These are phyloP conservation scores for Lodderomyces theae DNA, from an alignment of 1,139 yeast genomes.

Conservation along the genomic window DNA sequence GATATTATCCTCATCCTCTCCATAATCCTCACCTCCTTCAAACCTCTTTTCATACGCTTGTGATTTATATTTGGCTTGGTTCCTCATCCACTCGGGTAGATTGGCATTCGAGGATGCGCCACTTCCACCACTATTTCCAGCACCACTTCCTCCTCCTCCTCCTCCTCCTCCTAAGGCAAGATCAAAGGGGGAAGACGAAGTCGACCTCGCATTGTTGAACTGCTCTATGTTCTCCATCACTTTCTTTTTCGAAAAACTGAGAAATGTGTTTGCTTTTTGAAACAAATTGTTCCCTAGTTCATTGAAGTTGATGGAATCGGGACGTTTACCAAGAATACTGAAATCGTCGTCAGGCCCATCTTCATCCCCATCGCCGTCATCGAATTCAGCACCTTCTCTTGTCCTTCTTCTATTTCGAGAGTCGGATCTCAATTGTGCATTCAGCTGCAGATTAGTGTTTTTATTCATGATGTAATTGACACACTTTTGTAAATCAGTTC, in stretches of 20 bases:
- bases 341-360: conserved; percentile 17
- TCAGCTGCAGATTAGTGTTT: too few species aligned
- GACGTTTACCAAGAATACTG: conserved; percentile 11
- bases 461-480: conserved; percentile 62
- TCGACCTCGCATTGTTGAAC: conserved; percentile 36
- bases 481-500: conserved; percentile 62
- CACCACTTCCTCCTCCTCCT: too few species aligned
- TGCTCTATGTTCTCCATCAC: conserved; percentile 65
- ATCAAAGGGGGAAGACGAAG: conserved; percentile 9
- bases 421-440: conserved; percentile 1
- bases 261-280: conserved; percentile 59
- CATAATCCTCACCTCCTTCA: conserved; percentile 42
- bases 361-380: neutral
- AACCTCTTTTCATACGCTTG: conserved; percentile 37
- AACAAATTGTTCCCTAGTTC: conserved; percentile 64
- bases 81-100: conserved; percentile 79
- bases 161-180: conserved; percentile 16
- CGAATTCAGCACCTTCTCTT: neutral
- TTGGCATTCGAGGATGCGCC: conserved; percentile 22
- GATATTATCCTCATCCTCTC: conserved; percentile 44
- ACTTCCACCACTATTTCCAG: conserved; percentile 15
- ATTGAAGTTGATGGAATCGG: conserved; percentile 37
- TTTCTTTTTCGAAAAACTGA: conserved; percentile 60
- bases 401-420: too few species aligned
- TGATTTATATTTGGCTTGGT: conserved; percentile 49